Base-by-base conservation (phyloP, 2,329 filamentous ascomycete species). In the Talaromyces piceae region DNA sequence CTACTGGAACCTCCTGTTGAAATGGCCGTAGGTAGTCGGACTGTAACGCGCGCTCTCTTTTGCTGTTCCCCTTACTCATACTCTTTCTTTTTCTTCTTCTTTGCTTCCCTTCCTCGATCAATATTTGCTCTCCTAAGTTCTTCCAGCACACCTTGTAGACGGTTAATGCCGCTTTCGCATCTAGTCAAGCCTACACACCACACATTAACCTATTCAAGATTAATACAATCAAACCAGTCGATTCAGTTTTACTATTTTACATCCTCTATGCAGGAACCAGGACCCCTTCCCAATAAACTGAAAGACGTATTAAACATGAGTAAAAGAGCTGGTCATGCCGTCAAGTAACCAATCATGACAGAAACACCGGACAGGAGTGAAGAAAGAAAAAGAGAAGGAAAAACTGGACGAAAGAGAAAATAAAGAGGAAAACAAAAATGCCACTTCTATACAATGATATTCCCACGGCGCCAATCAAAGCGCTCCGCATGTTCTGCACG, bases 391-490 rank as follows among this genome's bases (percentile, higher is more conserved):
- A n/a, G n/a, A n/a, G n/a, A n/a, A n/a, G n/a, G n/a, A n/a, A n/a
- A n/a, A n/a, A n/a, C n/a, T n/a, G n/a, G n/a, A n/a, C n/a, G 55
- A 57, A 41, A 47, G 41, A 53, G 55, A 47, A 51, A 53, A 47
- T 56, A 46, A 49, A 53, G 28, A 22, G 33, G 47, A 27, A 22
- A 33, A 50, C 63, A 56, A 57, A 55, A 55, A 60, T 61, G 55
- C 61, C 58, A 63, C 59, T 63, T 68, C 67, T 69, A 69, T 69
- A 69, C 67, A 69, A 62, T 60, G 60, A 45, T 25, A 30, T 58
- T 63, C 64, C 65, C 65, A 61, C 61, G 60, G 66, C 64, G 67
- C 65, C 59, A 59, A 26, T 59, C 59, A 60, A 60, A 50, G 52
- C n/a, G 33, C 33, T 18, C 33, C 5, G 33, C 33, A 18, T 18